Evolutionary conservation across 768 basidiomycete species (phyloP), one percentile per base, ranked within the genome.

Genomic region (Dentipellis fragilis): DNA sequence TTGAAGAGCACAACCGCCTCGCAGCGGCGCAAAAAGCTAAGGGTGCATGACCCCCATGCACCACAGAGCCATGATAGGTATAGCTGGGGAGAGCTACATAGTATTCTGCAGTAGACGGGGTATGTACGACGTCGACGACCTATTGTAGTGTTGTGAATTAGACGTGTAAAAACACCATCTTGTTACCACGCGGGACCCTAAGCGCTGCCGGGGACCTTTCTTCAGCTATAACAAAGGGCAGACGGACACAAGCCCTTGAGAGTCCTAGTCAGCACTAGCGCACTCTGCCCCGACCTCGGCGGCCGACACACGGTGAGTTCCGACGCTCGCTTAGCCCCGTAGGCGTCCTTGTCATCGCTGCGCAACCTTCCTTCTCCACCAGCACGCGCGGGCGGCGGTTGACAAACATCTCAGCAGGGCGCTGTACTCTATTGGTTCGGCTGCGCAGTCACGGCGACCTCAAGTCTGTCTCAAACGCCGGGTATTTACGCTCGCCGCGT

Each of bases 1-100:
- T 90, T 61, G 86, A 87, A 57, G 83, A 82, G 60, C 87, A 90
- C 63, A 85, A 90, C 66, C 73, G 74, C 23, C 74, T 81, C 17
- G 85, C 85, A 14, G 69, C 70, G 5, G 57, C 67, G 46, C 55
- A 59, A 38, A 57, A 57, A 48, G 17, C 22, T 4, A 53, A 12
- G 22, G 29, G 16, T 29, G 29, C 48, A 49, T 22, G 29, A 29
- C 29, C 48, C 10, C 11, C 48, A 29, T 49, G 48, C 19, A 23
- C 19, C 10, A 49, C 48, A 35, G 39, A 5, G 36, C 39, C 4
- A 12, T 40, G 7, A 42, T 42, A 42, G 14, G 40, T 42, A 42
- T 19, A 22, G 48, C 14, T n/a, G 10, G 23, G 48, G 23, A n/a
- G 23, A 23, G 19, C 17, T 17, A 49, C 23, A 49, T 19, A 22